Evolutionary conservation across 192 early-diverging fungal species (phyloP).

Genomic region (Blastocladiella britannica): DNA sequence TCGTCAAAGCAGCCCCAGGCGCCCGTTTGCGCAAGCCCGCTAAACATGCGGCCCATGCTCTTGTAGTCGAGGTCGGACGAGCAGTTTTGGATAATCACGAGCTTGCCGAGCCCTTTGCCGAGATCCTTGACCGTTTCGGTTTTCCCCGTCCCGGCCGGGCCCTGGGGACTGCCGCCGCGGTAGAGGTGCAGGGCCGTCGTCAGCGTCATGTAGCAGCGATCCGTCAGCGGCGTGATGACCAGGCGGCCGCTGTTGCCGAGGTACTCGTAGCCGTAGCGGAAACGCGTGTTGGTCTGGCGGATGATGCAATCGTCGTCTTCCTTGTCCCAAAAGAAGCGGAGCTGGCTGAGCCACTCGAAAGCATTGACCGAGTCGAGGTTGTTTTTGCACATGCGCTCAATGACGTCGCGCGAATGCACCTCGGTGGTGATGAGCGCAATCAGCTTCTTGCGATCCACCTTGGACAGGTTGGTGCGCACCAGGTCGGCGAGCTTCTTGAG

Average conservation of each 20-base stretch:
- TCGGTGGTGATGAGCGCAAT: constrained; percentile 96
- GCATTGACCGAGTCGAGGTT: constrained; percentile 38
- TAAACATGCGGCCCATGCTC: constrained; percentile 99
- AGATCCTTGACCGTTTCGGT: constrained; percentile 97
- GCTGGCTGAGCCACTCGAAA: constrained; percentile 89
- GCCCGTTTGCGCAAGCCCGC: constrained; percentile 93
- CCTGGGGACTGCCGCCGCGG: constrained; percentile 92
- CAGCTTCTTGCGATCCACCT: constrained; percentile 75
- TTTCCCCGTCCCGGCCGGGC: constrained; percentile 97
- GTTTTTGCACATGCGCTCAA: constrained; percentile 37
- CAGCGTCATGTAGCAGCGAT: constrained; percentile 94
- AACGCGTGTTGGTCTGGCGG: constrained; percentile 79
- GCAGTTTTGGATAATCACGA: constrained; percentile 98
- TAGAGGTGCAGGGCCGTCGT: constrained; percentile 84
- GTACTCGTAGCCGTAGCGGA: constrained; percentile 95
- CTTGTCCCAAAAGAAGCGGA: constrained; percentile 74
- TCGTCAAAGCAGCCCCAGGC: constrained; percentile 99
- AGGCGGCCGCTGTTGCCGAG: constrained; percentile 87
- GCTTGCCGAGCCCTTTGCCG: constrained; percentile 79
- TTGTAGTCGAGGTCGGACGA: constrained; percentile 99
- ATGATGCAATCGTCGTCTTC: constrained; percentile 38
- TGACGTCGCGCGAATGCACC: constrained; percentile 90
- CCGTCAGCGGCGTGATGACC: constrained; percentile 96
- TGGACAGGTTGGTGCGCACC: constrained; percentile 64
- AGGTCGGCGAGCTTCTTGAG: constrained; percentile 77